Evolutionary conservation across 306 rosid genomes (phyloP), one percentile per base, ranked within the genome.

Genomic region (Quercus parvula): DNA sequence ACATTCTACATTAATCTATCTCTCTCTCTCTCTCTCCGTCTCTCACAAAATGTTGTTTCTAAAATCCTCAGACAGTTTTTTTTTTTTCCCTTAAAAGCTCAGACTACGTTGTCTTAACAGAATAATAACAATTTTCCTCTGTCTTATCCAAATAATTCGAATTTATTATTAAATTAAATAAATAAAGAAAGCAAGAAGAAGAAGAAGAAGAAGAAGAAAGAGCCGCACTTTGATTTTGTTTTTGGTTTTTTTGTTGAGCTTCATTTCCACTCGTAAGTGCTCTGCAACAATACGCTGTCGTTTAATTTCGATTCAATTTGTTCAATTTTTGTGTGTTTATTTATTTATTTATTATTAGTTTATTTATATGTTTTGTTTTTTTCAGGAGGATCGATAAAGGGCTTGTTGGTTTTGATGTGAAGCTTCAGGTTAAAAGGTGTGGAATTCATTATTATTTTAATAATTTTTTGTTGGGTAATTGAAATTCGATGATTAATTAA

Each of bases 361-460:
- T 30, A 27, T 12, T 33, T 15, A 61, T 18, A 12, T 27, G 2
- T 11, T 33, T 46, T 22, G 11, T 75, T 77, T 58, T 35, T 72
- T 77, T 79, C 82, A 78, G 86, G 75, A 81, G 75, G 87, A 83
- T 89, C 74, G 44, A 38, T 74, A 71, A 71, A 7, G 22, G 58
- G 79, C 57, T 80, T 57, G 77, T 73, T 82, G 76, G 55, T 76
- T 13, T 84, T 70, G 79, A 85, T 83, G 82, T 83, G 81, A 85
- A 78, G 80, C 75, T 89, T 84, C 83, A 38, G 35, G 70, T 85
- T 79, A 61, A 49, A 49, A 81, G 91, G 88, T 85, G 68, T 67
- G 91, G 81, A 80, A 82, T 88, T 84, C 54, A 18, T 78, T 77
- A 75, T 59, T 22, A 55, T 56, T 24, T 28, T 17, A 38, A 7